phyloP scores from a whole-genome alignment of 1,139 yeast species.

The Lodderomyces jiufengensis region DNA sequence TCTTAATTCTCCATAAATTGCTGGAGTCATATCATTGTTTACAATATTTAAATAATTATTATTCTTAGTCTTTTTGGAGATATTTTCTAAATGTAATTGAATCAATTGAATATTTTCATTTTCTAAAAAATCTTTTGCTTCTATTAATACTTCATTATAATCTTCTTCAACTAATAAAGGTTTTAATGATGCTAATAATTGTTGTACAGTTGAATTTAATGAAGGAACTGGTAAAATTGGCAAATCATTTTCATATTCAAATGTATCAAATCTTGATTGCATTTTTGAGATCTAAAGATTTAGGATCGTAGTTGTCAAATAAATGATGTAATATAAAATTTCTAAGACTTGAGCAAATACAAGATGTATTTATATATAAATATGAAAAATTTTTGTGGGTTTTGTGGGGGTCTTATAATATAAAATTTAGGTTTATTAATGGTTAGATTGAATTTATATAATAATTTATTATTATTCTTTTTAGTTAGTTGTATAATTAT shows the following conservation, averaged over 20 bases:
- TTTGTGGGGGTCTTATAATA: no score
- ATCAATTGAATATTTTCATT: slow-evolving; percentile 41
- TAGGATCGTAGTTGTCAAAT: no score
- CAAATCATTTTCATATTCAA: slow-evolving; percentile 22
- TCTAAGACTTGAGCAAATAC: no score
- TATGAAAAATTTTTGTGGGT: no score
- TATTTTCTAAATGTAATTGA: slow-evolving; percentile 47
- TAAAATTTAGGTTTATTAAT: no score
- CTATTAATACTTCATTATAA: slow-evolving; percentile 33
- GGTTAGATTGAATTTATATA: no score
- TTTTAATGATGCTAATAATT: slow-evolving; percentile 45
- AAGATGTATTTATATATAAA: no score
- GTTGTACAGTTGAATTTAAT: slow-evolving; percentile 41
- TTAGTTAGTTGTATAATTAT: no score
- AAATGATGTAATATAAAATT: no score
- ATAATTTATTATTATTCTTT: no score
- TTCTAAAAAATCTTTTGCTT: slow-evolving; percentile 43
- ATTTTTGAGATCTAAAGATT: no score
- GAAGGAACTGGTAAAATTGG: slow-evolving; percentile 57
- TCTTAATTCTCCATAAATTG: slow-evolving; percentile 60
- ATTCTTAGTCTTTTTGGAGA: slow-evolving; percentile 25
- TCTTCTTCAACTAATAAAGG: slow-evolving; percentile 48
- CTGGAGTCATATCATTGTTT: slow-evolving; percentile 58
- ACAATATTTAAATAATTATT: slow-evolving; percentile 58
- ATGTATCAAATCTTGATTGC: slow-evolving; percentile 13